Evolutionary conservation across 2,329 filamentous ascomycete species (phyloP).

Genomic region (Thielaviopsis ethacetica): DNA sequence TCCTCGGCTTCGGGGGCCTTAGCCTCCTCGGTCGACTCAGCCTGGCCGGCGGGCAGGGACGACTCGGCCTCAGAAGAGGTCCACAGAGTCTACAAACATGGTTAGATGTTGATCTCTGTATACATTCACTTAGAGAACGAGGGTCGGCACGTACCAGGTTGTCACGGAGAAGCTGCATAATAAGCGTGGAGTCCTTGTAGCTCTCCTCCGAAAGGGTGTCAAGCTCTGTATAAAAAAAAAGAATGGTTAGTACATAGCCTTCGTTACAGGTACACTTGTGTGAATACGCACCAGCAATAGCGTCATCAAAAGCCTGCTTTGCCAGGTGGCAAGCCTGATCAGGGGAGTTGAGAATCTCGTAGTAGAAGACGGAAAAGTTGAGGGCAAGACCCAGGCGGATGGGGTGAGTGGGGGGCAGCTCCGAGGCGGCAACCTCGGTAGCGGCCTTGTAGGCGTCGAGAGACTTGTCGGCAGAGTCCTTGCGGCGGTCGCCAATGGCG

Average conservation of each 20-base stretch:
- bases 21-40: slow-evolving; percentile 29
- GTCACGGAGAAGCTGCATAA: slow-evolving; percentile 96
- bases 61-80: slow-evolving; percentile 96
- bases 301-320: slow-evolving; percentile 98
- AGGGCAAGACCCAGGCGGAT: slow-evolving; percentile 94
- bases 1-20: slow-evolving; percentile 38
- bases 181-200: slow-evolving; percentile 97
- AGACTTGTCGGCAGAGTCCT: slow-evolving; percentile 82
- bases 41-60: slow-evolving; percentile 36
- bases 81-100: slow-evolving; percentile 66
- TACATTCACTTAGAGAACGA: neutral
- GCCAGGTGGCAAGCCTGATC: slow-evolving; percentile 97
- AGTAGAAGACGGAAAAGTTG: slow-evolving; percentile 99
- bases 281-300: slow-evolving; percentile 53
- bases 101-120: slow-evolving; percentile 16
- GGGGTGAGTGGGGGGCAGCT: slow-evolving; percentile 92
- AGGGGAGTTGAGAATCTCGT: slow-evolving; percentile 97
- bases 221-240: slow-evolving; percentile 73
- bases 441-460: slow-evolving; percentile 95
- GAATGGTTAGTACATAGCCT: slow-evolving; percentile 14
- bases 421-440: slow-evolving; percentile 94
- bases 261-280: no score
- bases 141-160: slow-evolving; percentile 53
- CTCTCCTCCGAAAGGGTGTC: slow-evolving; percentile 95
- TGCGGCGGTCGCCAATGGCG: slow-evolving; percentile 84